Evolutionary conservation across 345 rosid species (phyloP).

Genomic region (Eutrema japonicum): DNA sequence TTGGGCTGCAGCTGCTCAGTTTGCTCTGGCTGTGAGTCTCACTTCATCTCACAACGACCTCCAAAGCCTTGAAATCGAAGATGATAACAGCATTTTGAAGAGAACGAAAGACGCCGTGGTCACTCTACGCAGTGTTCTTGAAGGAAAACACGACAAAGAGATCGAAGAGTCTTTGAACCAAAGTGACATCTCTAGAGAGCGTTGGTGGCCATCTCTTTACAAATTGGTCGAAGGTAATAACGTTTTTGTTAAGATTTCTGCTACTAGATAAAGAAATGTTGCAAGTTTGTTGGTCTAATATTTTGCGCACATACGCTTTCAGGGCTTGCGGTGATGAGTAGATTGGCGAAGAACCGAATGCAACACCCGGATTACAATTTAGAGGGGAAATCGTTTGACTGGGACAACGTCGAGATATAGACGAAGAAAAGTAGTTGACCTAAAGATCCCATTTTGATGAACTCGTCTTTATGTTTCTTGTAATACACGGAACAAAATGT

Average conservation of each 20-base stretch:
- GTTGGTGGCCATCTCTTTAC: slow-evolving; percentile 95
- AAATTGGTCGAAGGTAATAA: slow-evolving; percentile 87
- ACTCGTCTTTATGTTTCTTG: slow-evolving; percentile 17
- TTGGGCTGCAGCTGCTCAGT: slow-evolving; percentile 83
- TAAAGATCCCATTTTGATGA: slow-evolving; percentile 14
- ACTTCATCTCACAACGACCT: slow-evolving; percentile 74
- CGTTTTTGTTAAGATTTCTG: background rate
- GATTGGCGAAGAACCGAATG: slow-evolving; percentile 58
- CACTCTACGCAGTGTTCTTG: slow-evolving; percentile 74
- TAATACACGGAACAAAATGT: slow-evolving; percentile 22
- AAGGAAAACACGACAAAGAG: slow-evolving; percentile 72
- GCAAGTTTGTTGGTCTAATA: slow-evolving; percentile 4
- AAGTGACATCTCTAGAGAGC: slow-evolving; percentile 58
- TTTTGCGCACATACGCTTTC: slow-evolving; percentile 27
- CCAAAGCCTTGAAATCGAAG: slow-evolving; percentile 55
- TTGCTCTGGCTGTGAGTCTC: slow-evolving; percentile 75
- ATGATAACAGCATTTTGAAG: slow-evolving; percentile 62
- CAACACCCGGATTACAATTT: slow-evolving; percentile 48
- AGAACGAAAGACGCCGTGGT: slow-evolving; percentile 77
- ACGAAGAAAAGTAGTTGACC: background rate
- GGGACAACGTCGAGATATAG: slow-evolving; percentile 59
- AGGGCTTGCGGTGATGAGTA: slow-evolving; percentile 84
- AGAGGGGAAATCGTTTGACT: slow-evolving; percentile 57
- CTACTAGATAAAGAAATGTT: background rate
- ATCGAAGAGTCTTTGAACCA: slow-evolving; percentile 60